Percentiles rank a stretch among this genome's conserved stretches.
phyloP scores from a whole-genome alignment of 148 eudicot species.

The Camellia sinensis region DNA sequence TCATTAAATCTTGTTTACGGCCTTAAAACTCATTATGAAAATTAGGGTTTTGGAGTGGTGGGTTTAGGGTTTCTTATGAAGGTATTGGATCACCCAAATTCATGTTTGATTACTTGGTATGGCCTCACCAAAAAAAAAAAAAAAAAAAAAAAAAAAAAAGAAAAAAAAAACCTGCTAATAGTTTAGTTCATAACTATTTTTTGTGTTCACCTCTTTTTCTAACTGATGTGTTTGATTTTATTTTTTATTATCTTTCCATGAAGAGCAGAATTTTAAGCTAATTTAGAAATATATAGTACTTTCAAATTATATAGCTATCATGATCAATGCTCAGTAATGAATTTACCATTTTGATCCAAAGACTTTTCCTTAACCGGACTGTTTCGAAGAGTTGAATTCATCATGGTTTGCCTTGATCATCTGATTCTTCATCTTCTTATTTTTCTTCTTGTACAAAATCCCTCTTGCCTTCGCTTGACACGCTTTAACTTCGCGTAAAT shows the following conservation, averaged over 20 bases:
- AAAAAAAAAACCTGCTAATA: too few relatives aligned
- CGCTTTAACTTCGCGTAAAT: conserved; percentile 58
- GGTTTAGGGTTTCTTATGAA: conserved; percentile 3
- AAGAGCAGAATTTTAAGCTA: background rate
- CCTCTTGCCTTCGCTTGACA: conserved; percentile 68
- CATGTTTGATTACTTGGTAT: background rate
- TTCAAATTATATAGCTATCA: background rate
- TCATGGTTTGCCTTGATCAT: background rate
- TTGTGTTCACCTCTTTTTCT: background rate
- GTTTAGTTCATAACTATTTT: background rate
- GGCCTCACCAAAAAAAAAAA: too few relatives aligned
- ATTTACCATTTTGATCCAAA: conserved; percentile 1
- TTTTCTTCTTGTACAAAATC: conserved; percentile 65
- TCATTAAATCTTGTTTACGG: background rate
- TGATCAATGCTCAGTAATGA: background rate
- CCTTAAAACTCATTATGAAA: background rate
- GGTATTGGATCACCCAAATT: background rate
- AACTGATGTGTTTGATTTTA: too few relatives aligned
- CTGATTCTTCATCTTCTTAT: conserved; percentile 42
- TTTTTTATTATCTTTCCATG: background rate
- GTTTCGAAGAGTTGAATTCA: conserved; percentile 14
- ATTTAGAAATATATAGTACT: background rate
- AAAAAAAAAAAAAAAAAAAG: too few relatives aligned
- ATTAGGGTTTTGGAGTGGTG: conserved; percentile 13
- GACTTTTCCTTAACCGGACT: background rate